A percentile compares a stretch with the other conserved stretches of the same genome.
Conservation (phyloP, 225 moss, liverwort and hornwort species). For the Polytrichum formosum region DNA sequence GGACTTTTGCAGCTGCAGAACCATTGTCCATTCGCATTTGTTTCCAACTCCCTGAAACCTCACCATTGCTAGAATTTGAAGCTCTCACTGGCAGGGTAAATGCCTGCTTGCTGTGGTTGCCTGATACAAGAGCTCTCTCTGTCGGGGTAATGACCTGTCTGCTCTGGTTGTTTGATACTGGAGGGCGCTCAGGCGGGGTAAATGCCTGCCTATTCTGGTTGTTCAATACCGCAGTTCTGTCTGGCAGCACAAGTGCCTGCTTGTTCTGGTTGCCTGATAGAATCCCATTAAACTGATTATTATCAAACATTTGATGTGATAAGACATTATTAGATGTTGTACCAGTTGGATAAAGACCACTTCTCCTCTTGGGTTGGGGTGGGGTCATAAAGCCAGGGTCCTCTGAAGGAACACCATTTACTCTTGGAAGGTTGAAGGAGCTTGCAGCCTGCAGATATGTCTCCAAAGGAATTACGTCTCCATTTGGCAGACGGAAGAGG, state of each 20-base stretch:
- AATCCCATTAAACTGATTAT: conserved; percentile 37
- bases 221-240: conserved; percentile 21
- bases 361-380: conserved; percentile 60
- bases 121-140: conserved; percentile 15
- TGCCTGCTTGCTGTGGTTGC: conserved; percentile 20
- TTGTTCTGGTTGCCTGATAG: conserved; percentile 38
- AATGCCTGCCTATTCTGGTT: neutral
- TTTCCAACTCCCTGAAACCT: conserved; percentile 35
- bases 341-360: conserved; percentile 58
- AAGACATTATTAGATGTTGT: conserved; percentile 19
- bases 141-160: neutral
- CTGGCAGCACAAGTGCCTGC: conserved; percentile 34
- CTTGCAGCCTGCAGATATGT: conserved; percentile 57
- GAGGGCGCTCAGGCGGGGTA: neutral
- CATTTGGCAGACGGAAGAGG: conserved; percentile 64
- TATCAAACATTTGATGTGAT: conserved; percentile 38
- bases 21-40: conserved; percentile 30
- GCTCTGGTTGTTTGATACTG: conserved; percentile 24
- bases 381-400: conserved; percentile 48
- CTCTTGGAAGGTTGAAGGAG: conserved; percentile 49
- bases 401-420: conserved; percentile 31
- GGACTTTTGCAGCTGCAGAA: conserved; percentile 43
- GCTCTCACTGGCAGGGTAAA: neutral
- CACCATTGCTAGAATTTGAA: conserved; percentile 34
- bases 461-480: conserved; percentile 65